Conservation (phyloP, 371 early-diverging fungal genomes). For the Lichtheimia ramosa region DNA sequence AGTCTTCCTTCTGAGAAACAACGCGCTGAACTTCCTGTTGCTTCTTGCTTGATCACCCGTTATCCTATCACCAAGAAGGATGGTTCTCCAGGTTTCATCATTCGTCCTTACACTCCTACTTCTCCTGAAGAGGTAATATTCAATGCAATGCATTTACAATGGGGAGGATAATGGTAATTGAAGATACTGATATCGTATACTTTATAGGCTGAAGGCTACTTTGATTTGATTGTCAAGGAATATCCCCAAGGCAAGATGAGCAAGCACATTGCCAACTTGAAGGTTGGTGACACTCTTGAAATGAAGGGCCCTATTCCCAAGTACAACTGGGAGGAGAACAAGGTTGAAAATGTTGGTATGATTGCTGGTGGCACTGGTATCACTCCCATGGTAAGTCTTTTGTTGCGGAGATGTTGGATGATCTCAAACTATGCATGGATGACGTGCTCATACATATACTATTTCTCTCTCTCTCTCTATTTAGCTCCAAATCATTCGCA, state of each 20-base stretch:
- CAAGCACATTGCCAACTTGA: constrained; percentile 71
- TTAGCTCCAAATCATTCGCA: constrained; percentile 68
- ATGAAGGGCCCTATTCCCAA: constrained; percentile 94
- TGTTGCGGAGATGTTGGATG: neutral
- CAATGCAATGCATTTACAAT: neutral
- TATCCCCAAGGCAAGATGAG: constrained; percentile 78
- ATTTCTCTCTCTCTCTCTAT: too few species aligned
- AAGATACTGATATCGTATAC: too few species aligned
- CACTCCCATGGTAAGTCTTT: constrained; percentile 77
- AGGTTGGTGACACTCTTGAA: constrained; percentile 81
- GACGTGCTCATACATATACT: neutral
- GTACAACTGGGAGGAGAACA: constrained; percentile 75
- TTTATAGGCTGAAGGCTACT: constrained; percentile 60
- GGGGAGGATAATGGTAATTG: neutral
- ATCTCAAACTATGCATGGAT: neutral
- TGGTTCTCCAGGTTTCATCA: constrained; percentile 61
- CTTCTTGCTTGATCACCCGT: constrained; percentile 82
- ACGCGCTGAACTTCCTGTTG: constrained; percentile 69
- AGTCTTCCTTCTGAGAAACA: constrained; percentile 69
- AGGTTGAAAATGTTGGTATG: constrained; percentile 82
- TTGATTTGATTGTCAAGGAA: constrained; percentile 88
- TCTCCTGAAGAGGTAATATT: constrained; percentile 59
- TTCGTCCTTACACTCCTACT: constrained; percentile 95
- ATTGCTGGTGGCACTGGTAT: constrained; percentile 91
- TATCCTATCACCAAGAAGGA: constrained; percentile 62